Evolutionary conservation across 371 early-diverging fungal species (phyloP), one percentile per base, ranked within the genome.

Genomic region (Capniomyces stellatus): DNA sequence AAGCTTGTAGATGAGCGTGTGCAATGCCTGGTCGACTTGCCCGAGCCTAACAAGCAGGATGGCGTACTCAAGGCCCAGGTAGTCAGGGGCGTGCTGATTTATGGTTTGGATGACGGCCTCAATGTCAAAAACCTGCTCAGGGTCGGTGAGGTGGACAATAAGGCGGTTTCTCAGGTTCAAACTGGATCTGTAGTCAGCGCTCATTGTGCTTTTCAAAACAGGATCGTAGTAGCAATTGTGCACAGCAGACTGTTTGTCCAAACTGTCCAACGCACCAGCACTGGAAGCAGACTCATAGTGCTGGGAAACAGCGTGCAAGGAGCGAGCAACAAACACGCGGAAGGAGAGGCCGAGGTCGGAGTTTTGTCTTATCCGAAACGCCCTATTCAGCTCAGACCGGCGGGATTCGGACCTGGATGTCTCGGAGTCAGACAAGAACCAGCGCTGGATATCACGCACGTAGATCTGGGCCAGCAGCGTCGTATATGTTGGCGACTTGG

Each of bases 361-460:
- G 0, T 65, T 67, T 43, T 67, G 67, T 1, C 59, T 55, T 19
- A 62, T 46, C 19, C 29, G 51, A 24, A 43, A 67, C 13, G 47
- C 42, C 10, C 43, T 23, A 46, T 57, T 63, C 48, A 63, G 49
- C 4, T 24, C 43, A 12, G 24, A 19, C 28, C 23, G 23, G 28
- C 12, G n/a, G 24, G 0, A 19, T 15, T 25, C 41, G 27, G 48
- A 12, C 10, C 10, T 3, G 4, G 27, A 12, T 15, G 15, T 3
- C 3, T 25, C 47, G 43, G 31, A 29, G 18, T 49, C 56, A 1
- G 12, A 29, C 21, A 25, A 0, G 28, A 56, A 55, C 28, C 48
- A 47, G 27, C 61, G 61, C 23, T 54, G 46, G 15, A 66, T 29
- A 29, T 66, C 59, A 23, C 66, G 62, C 52, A 67, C 66, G n/a